These are phyloP conservation scores for Macrophomina pseudophaseolina DNA, from an alignment of 2,329 filamentous ascomycete species.

Conservation along the genomic window DNA sequence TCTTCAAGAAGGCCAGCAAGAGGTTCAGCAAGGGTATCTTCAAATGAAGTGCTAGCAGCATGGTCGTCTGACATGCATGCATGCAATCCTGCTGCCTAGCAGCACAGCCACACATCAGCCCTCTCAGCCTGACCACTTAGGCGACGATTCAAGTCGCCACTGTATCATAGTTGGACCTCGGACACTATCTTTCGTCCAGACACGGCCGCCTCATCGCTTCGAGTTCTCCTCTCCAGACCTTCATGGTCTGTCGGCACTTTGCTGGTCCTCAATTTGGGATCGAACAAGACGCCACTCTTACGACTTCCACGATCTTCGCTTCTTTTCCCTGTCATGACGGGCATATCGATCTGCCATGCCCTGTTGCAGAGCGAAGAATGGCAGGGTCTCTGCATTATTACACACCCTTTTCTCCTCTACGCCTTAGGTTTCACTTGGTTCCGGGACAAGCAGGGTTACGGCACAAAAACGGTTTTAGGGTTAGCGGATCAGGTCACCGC, in stretches of 20 bases:
- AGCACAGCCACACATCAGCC: background rate
- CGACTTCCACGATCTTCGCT: background rate
- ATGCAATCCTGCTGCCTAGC: constrained; percentile 4
- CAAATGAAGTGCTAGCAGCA: constrained; percentile 32
- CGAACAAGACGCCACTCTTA: constrained; percentile 4
- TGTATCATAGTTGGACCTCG: constrained; percentile 17
- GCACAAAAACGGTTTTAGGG: constrained; percentile 10
- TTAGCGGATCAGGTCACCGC: constrained; percentile 6
- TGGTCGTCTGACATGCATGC: background rate
- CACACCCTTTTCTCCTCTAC: background rate
- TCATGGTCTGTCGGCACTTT: background rate
- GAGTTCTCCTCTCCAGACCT: constrained; percentile 4
- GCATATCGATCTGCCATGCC: background rate
- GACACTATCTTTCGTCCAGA: background rate
- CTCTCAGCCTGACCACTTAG: background rate
- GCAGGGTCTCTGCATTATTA: constrained; percentile 14
- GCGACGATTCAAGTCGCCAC: constrained; percentile 1
- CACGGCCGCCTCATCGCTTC: background rate
- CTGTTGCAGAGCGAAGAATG: constrained; percentile 5
- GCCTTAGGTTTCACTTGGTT: background rate
- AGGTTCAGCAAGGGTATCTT: constrained; percentile 42
- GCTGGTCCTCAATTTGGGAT: background rate
- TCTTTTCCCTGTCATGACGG: background rate
- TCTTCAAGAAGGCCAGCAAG: constrained; percentile 45
- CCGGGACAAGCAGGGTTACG: background rate